Evolutionary conservation across 73 alveolate species (phyloP).

Genomic region (Diophrys sp.): DNA sequence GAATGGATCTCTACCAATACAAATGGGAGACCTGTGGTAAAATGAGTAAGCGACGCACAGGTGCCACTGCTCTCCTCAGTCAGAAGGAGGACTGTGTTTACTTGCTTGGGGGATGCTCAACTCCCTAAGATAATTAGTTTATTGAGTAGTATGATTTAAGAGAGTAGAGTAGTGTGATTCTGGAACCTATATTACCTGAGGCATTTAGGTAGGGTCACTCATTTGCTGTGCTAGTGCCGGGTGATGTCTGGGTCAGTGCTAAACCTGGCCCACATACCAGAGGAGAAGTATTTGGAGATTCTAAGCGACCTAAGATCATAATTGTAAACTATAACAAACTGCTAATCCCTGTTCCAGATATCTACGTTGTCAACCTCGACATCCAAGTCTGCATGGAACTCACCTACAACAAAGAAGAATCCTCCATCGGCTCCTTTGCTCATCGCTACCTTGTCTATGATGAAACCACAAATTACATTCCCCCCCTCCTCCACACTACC

Average conservation of each 20-base stretch:
- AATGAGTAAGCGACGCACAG: background rate
- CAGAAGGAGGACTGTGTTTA: background rate
- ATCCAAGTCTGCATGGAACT: background rate
- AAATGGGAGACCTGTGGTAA: background rate
- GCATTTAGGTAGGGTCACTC: background rate
- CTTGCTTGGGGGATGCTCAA: background rate
- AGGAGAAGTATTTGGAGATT: conserved; percentile 2
- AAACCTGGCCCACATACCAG: background rate
- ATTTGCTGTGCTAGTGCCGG: background rate
- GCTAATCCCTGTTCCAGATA: background rate
- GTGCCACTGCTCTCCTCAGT: background rate
- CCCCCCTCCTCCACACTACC: too few relatives aligned
- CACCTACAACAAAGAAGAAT: background rate
- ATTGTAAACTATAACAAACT: background rate
- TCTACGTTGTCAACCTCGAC: background rate
- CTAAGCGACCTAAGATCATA: background rate
- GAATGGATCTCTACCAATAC: background rate
- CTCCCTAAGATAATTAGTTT: background rate
- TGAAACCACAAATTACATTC: background rate
- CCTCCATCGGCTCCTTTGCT: background rate
- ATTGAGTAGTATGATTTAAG: background rate
- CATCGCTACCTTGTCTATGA: background rate
- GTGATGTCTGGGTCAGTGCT: background rate
- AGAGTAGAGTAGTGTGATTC: background rate
- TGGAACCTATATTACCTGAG: background rate